These are phyloP conservation scores for Ophiostoma sp. DNA, from an alignment of 2,329 filamentous ascomycete species.

Conservation along the genomic window DNA sequence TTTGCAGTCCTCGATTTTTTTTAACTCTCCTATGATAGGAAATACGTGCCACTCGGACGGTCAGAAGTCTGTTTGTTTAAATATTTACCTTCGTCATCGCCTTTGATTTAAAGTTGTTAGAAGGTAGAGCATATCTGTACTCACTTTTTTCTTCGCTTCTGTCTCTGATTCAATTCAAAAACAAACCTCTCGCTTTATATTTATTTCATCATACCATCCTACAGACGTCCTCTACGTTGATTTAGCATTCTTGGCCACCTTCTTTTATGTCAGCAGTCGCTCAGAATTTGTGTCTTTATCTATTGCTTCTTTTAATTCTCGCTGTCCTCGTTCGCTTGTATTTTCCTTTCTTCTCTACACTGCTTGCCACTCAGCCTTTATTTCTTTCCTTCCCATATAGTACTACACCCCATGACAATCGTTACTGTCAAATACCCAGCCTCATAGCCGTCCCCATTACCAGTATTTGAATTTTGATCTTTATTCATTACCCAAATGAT, in stretches of 20 bases:
- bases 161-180: background rate
- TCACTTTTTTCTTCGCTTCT: too few species aligned
- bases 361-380: background rate
- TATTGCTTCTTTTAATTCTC: background rate
- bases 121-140: background rate
- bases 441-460: slow-evolving; percentile 4
- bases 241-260: background rate
- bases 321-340: background rate
- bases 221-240: background rate
- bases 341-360: background rate
- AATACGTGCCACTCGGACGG: background rate
- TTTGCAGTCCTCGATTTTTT: background rate
- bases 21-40: background rate
- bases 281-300: background rate
- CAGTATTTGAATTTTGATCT: background rate
- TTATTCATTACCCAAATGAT: background rate
- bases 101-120: too few species aligned
- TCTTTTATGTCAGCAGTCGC: background rate
- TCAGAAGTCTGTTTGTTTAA: too few species aligned
- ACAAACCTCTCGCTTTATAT: background rate
- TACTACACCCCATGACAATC: background rate
- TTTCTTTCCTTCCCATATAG: background rate
- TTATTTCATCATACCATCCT: background rate
- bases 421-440: background rate
- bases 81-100: background rate